These are phyloP conservation scores for Globisporangium lucens DNA, from an alignment of 352 stramenopile genomes.

Conservation along the genomic window DNA sequence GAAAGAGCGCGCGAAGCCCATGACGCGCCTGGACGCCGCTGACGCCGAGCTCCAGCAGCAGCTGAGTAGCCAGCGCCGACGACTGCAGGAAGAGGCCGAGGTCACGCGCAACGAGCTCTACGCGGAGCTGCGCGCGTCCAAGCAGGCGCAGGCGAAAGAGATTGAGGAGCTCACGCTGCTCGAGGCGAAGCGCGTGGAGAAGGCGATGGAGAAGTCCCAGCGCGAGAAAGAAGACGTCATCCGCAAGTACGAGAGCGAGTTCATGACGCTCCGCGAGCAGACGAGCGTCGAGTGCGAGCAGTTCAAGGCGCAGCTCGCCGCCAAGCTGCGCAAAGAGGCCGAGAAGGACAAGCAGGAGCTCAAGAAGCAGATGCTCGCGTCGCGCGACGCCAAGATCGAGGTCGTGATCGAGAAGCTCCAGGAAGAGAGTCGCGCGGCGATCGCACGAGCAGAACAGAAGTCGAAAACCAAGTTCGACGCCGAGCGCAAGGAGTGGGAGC, in stretches of 20 bases:
- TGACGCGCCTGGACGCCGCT: conserved; percentile 65
- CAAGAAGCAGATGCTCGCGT: conserved; percentile 66
- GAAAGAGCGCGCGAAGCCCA: conserved; percentile 72
- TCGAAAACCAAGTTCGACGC: conserved; percentile 46
- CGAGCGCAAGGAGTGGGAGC: conserved; percentile 63
- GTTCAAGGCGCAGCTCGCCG: conserved; percentile 51
- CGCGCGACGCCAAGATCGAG: conserved; percentile 78
- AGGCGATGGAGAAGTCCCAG: conserved; percentile 35
- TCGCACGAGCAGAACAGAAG: conserved; percentile 51
- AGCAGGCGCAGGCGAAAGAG: conserved; percentile 51
- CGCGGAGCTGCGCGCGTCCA: conserved; percentile 44
- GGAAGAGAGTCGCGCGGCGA: conserved; percentile 53
- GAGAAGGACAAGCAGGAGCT: conserved; percentile 55
- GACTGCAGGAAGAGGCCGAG: conserved; percentile 72
- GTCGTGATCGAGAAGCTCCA: conserved; percentile 81
- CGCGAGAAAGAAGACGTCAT: conserved; percentile 67
- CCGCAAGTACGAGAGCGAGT: conserved; percentile 58
- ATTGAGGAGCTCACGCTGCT: conserved; percentile 58
- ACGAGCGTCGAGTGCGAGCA: conserved; percentile 60
- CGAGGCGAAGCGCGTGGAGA: conserved; percentile 35
- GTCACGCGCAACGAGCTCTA: conserved; percentile 53
- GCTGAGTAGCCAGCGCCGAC: conserved; percentile 58
- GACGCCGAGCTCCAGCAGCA: conserved; percentile 81
- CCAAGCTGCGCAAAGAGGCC: conserved; percentile 55
- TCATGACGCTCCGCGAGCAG: conserved; percentile 52